Percentiles rank a stretch among this genome's conserved stretches.
Evolutionary conservation across 192 early-diverging fungal genomes (phyloP).

Genomic region (Coemansia sp.): DNA sequence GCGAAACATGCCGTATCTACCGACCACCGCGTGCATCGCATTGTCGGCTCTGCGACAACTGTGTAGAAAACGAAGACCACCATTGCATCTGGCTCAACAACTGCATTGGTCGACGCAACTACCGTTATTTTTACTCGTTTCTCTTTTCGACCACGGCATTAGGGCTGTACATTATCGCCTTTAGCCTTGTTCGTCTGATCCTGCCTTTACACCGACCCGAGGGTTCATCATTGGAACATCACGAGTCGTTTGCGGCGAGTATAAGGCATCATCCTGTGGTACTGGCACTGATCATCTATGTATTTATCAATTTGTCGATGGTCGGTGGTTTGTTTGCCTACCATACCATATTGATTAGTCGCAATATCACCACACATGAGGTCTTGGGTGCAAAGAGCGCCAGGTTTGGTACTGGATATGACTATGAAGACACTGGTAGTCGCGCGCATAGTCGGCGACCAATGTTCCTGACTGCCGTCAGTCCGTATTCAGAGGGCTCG

Average conservation of each 20-base stretch:
- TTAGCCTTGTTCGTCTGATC: conserved; percentile 60
- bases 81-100: conserved; percentile 96
- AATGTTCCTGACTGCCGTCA: conserved; percentile 13
- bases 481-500: conserved; percentile 37
- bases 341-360: conserved; percentile 67
- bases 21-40: conserved; percentile 84
- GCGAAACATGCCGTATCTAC: conserved; percentile 85
- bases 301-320: conserved; percentile 54
- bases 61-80: conserved; percentile 84
- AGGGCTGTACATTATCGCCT: conserved; percentile 58
- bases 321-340: conserved; percentile 72
- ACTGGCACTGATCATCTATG: conserved; percentile 63
- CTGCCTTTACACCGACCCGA: conserved; percentile 25
- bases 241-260: conserved; percentile 40
- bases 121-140: conserved; percentile 80
- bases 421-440: not conserved
- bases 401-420: not conserved
- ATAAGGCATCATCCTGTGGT: conserved; percentile 44
- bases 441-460: conserved; percentile 3
- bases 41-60: conserved; percentile 86
- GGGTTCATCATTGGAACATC: too few species aligned
- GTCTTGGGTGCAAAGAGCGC: conserved; percentile 52
- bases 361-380: conserved; percentile 89
- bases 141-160: conserved; percentile 59
- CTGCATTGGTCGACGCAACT: conserved; percentile 84